These are phyloP conservation scores for Coniosporium apollinis DNA, from an alignment of 495 filamentous ascomycete species.

Conservation along the genomic window DNA sequence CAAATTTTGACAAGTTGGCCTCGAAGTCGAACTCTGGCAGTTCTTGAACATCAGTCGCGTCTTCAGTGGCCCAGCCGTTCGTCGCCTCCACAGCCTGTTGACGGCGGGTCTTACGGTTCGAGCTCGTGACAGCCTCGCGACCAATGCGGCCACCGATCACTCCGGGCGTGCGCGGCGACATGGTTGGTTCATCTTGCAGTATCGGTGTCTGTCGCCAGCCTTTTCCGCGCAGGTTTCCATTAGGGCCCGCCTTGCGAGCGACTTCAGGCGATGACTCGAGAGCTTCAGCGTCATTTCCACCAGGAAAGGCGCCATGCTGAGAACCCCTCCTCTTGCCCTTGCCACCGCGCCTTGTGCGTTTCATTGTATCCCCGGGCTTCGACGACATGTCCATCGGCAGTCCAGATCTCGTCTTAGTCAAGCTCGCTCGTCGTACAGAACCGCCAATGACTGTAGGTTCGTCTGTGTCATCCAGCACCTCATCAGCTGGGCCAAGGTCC, in stretches of 20 bases:
- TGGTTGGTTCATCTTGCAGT: slow-evolving; percentile 37
- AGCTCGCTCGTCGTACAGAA: too few species aligned
- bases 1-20: slow-evolving; percentile 75
- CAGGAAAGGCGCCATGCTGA: background rate
- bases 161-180: slow-evolving; percentile 11
- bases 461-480: slow-evolving; percentile 4
- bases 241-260: background rate
- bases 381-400: too few species aligned
- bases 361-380: background rate
- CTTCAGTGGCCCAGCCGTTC: slow-evolving; percentile 91
- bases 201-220: slow-evolving; percentile 80
- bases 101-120: slow-evolving; percentile 16
- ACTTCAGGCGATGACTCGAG: background rate
- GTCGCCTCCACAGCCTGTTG: slow-evolving; percentile 36
- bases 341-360: background rate
- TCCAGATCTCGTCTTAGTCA: too few species aligned
- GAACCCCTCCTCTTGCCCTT: slow-evolving; percentile 6
- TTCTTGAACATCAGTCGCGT: slow-evolving; percentile 93
- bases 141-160: slow-evolving; percentile 13
- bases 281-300: slow-evolving; percentile 20
- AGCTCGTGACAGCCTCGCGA: slow-evolving; percentile 9
- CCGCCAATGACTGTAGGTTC: background rate
- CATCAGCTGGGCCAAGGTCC: slow-evolving; percentile 12
- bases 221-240: slow-evolving; percentile 19
- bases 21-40: slow-evolving; percentile 88